Base-by-base conservation (phyloP, 2,329 filamentous ascomycete genomes). In the Neofusicoccum sp. region DNA sequence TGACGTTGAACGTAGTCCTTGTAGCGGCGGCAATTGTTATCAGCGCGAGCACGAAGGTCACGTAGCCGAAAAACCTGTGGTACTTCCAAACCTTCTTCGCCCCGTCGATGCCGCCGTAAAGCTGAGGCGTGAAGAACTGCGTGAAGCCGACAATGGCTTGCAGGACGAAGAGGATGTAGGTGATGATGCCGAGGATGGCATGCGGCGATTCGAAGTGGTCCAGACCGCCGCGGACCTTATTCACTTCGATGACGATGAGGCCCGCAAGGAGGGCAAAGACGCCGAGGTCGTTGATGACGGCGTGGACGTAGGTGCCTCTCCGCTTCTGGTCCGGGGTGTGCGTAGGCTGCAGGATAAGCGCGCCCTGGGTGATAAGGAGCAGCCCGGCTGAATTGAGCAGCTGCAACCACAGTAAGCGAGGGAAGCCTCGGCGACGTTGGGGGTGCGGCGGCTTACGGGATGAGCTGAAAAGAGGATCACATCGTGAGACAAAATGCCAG, bases 51-150 rank as follows among this genome's bases (percentile, higher is more conserved):
- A 88, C 70, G 58, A 93, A 76, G 62, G 93, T 78, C 6, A 86
- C 65, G 71, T 99, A 98, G 2, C 93, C 95, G 24, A 81, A 83
- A 58, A 84, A 77, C 31, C 93, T 86, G 74, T 98, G 95, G 69
- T 93, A 96, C 76, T 96, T 97, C 82, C 93, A 98, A 43, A 96
- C 74, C 26, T 81, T 81, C 82, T 93, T 96, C 20, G 92, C 93
- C 3, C 86, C 86, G 28, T 90, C 87, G 64, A 88, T 86, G 60
- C 90, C 86, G 4, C 93, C 93, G 68, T 93, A 96, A 1, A 96
- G 68, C 0, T 71, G 70, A 0, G 93, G 93, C 2, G 84, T 79
- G 62, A 86, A 91, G 80, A 89, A 97, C 78, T 95, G 90, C 33
- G 90, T 89, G 64, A 96, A 84, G 14, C 95, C 93, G 31, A 96